These are phyloP conservation scores for Phytophthora citrophthora DNA, from an alignment of 352 stramenopile species.

Conservation along the genomic window DNA sequence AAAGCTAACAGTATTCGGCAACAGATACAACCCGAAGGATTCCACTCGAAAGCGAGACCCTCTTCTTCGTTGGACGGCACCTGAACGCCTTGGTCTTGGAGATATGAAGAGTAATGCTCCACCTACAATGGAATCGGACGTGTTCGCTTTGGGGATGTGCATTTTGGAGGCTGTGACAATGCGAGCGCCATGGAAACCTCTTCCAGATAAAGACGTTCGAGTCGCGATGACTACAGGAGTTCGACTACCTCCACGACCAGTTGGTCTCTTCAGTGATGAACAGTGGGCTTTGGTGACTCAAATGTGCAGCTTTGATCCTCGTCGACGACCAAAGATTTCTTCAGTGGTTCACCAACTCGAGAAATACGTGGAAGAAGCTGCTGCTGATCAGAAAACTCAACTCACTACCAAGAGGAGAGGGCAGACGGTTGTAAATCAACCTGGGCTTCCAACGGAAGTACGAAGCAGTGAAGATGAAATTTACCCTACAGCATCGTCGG, in stretches of 20 bases:
- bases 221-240: constrained; percentile 1
- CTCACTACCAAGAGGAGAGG: no score
- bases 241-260: constrained; percentile 6
- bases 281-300: constrained; percentile 15
- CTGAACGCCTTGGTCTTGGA: constrained; percentile 18
- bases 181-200: constrained; percentile 11
- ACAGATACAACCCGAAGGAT: not conserved
- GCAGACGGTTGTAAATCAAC: no score
- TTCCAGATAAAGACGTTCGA: constrained; percentile 9
- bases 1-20: constrained; percentile 19
- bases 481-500: no score
- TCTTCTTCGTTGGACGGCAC: constrained; percentile 22
- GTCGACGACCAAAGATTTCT: constrained; percentile 11
- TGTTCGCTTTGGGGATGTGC: constrained; percentile 24
- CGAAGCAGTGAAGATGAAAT: no score
- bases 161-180: constrained; percentile 26
- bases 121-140: constrained; percentile 14
- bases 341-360: constrained; percentile 20
- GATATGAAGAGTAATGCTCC: not conserved
- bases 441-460: no score
- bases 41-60: not conserved
- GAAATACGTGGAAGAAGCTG: not conserved
- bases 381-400: no score
- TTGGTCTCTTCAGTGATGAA: constrained; percentile 15
- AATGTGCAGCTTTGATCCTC: constrained; percentile 23